phyloP scores from a whole-genome alignment of 345 rosid genomes.

The Eucalyptus cladocalyx region DNA sequence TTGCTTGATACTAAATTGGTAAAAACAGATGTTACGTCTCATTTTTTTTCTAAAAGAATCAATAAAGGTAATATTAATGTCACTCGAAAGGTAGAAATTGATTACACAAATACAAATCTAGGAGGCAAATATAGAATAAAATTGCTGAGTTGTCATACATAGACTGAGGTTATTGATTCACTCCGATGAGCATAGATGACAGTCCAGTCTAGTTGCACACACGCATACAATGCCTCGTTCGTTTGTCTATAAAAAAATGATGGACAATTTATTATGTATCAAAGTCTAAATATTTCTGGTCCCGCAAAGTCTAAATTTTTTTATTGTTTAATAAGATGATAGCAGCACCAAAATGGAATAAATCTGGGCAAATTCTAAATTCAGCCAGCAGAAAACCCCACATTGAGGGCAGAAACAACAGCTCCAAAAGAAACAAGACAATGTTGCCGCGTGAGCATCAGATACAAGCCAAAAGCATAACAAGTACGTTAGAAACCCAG shows the following conservation, averaged over 20 bases:
- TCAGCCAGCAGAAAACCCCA: background rate
- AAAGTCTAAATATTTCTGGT: too few relatives aligned
- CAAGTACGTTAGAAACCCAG: background rate
- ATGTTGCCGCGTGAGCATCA: background rate
- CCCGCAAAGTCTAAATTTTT: too few relatives aligned
- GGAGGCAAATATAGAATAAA: background rate
- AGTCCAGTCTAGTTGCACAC: background rate
- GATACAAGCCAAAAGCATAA: background rate
- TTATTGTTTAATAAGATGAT: background rate
- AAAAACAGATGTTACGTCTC: background rate
- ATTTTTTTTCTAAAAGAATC: background rate
- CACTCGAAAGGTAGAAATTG: background rate
- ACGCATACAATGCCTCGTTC: background rate
- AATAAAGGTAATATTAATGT: background rate
- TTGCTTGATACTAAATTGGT: background rate
- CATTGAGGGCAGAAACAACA: background rate
- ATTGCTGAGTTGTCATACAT: background rate
- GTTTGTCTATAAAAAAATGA: too few relatives aligned
- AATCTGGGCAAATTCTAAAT: background rate
- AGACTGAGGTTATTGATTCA: background rate
- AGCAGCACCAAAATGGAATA: background rate
- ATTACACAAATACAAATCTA: background rate
- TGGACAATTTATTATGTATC: too few relatives aligned
- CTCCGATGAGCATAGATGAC: background rate
- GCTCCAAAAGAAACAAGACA: background rate